Evolutionary conservation across 2,329 filamentous ascomycete species (phyloP).

Genomic region (Aspergillus sp.): DNA sequence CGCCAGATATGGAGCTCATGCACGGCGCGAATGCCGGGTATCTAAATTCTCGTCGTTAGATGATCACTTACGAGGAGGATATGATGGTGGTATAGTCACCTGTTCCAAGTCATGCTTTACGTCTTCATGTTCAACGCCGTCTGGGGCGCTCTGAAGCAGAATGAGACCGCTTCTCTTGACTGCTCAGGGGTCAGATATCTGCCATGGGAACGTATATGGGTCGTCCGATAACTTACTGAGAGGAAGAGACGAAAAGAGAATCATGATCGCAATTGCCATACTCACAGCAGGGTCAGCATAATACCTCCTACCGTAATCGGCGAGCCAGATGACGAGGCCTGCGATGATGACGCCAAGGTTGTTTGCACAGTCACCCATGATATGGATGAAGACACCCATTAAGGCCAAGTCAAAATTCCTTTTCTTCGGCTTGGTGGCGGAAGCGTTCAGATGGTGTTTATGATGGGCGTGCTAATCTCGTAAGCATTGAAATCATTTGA

Average conservation of each 20-base stretch:
- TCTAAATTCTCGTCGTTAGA: constrained; percentile 35
- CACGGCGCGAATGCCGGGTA: constrained; percentile 62
- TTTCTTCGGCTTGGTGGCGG: constrained; percentile 37
- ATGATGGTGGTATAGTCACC: constrained; percentile 32
- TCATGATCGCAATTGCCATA: constrained; percentile 70
- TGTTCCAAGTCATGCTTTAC: constrained; percentile 66
- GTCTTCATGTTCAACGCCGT: constrained; percentile 58
- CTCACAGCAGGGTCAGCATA: constrained; percentile 71
- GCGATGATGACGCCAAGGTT: constrained; percentile 73
- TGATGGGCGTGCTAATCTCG: constrained; percentile 2
- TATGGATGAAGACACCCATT: constrained; percentile 67
- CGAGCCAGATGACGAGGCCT: constrained; percentile 67
- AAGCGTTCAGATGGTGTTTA: constrained; percentile 5
- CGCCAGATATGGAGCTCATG: constrained; percentile 72
- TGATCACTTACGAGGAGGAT: background rate
- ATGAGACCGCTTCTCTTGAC: constrained; percentile 52
- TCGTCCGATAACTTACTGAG: constrained; percentile 8
- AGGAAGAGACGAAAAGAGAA: constrained; percentile 58
- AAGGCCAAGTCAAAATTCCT: constrained; percentile 61
- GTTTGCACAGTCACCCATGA: constrained; percentile 70
- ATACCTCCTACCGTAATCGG: constrained; percentile 56
- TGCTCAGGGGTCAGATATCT: constrained; percentile 2
- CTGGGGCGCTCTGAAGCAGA: constrained; percentile 63
- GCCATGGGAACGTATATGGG: background rate
- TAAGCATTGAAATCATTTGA: background rate